These are phyloP conservation scores for Clathrospora elynae DNA, from an alignment of 2,329 filamentous ascomycete genomes.

Conservation along the genomic window DNA sequence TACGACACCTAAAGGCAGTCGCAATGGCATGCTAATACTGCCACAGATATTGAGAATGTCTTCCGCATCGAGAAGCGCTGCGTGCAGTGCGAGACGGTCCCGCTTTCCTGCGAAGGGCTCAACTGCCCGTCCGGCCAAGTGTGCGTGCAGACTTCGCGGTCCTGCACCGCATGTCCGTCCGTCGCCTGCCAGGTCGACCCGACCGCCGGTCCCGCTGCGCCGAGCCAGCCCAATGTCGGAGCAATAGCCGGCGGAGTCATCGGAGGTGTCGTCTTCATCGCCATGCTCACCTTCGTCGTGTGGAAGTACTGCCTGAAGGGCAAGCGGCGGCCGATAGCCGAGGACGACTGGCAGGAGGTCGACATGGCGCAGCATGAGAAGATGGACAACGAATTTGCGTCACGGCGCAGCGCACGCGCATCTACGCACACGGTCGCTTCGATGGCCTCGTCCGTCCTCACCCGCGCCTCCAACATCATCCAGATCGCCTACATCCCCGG, in stretches of 20 bases:
- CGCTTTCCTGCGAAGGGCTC: slow-evolving; percentile 61
- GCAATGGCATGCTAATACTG: slow-evolving; percentile 16
- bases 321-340: slow-evolving; percentile 66
- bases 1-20: neutral
- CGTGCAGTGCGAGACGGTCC: slow-evolving; percentile 57
- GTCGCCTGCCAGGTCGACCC: slow-evolving; percentile 58
- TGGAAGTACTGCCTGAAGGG: slow-evolving; percentile 89
- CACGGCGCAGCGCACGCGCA: slow-evolving; percentile 65
- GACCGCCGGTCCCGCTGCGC: slow-evolving; percentile 32
- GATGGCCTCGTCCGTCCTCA: slow-evolving; percentile 93
- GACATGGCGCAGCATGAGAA: slow-evolving; percentile 63
- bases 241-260: slow-evolving; percentile 92
- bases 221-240: slow-evolving; percentile 67
- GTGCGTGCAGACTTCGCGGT: slow-evolving; percentile 64
- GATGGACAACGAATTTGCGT: slow-evolving; percentile 60
- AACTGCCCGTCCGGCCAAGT: slow-evolving; percentile 60
- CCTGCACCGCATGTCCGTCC: slow-evolving; percentile 64
- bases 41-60: slow-evolving; percentile 44
- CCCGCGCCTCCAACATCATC: slow-evolving; percentile 96
- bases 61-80: slow-evolving; percentile 63
- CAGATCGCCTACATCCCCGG: slow-evolving; percentile 99
- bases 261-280: slow-evolving; percentile 78
- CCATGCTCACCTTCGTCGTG: slow-evolving; percentile 75
- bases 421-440: slow-evolving; percentile 88
- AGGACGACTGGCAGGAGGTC: slow-evolving; percentile 62